These are phyloP conservation scores for Pistacia vera DNA, from an alignment of 345 rosid species.

Conservation along the genomic window DNA sequence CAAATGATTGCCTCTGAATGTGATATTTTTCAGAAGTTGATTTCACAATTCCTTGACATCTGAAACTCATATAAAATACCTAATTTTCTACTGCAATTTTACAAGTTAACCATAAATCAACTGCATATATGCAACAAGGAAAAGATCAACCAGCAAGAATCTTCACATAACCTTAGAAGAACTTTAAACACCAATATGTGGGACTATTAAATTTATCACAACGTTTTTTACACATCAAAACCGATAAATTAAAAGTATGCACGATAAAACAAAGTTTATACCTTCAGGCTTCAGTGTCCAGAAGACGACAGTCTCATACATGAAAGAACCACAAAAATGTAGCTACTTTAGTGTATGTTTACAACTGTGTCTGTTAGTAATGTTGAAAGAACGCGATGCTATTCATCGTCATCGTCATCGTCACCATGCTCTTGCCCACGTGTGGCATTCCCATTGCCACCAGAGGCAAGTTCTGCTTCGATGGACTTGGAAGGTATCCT, in stretches of 20 bases:
- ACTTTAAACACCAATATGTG: neutral
- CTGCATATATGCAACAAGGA: too few species aligned
- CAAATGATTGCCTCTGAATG: too few species aligned
- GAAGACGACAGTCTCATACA: neutral
- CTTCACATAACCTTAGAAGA: neutral
- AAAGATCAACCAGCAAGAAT: too few species aligned
- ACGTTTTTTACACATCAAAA: too few species aligned
- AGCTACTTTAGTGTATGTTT: constrained; percentile 5
- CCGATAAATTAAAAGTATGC: neutral
- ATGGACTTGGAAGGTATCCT: constrained; percentile 59
- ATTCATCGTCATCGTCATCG: constrained; percentile 46
- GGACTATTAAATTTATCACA: neutral
- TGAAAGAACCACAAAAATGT: neutral
- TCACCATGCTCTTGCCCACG: constrained; percentile 14
- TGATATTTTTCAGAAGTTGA: too few species aligned
- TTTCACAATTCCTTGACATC: too few species aligned
- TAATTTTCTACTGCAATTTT: too few species aligned
- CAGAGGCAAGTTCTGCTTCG: constrained; percentile 72
- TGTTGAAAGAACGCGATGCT: constrained; percentile 16
- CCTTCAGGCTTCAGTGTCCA: neutral
- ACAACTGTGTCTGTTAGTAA: constrained; percentile 19
- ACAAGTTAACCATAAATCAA: too few species aligned
- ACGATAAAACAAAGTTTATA: neutral
- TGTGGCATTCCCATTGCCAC: constrained; percentile 36
- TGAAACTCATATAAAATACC: too few species aligned